Base-by-base conservation (phyloP, 1,284 basidiomycete genomes). In the Schizophyllum amplum region DNA sequence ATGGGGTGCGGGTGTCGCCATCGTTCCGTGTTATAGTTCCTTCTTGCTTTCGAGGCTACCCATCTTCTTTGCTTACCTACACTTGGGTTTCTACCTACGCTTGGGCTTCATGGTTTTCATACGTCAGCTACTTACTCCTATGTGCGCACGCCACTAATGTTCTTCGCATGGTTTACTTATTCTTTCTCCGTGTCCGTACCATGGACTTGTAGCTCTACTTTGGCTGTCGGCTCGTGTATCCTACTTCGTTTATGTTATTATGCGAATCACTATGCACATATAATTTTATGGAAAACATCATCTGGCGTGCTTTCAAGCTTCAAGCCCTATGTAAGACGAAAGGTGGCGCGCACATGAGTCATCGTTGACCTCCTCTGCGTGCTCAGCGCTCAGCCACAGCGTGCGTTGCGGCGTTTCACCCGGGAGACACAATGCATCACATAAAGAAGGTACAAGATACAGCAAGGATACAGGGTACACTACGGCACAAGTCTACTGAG, bases 401-500 rank as follows among this genome's bases (percentile, higher is more conserved):
- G n/a, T n/a, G n/a, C n/a, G n/a, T n/a, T n/a, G n/a, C n/a, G n/a
- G n/a, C n/a, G n/a, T n/a, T n/a, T n/a, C n/a, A n/a, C n/a, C n/a
- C n/a, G n/a, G n/a, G n/a, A n/a, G n/a, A n/a, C n/a, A n/a, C n/a
- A n/a, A n/a, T n/a, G n/a, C n/a, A n/a, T n/a, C n/a, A n/a, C n/a
- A n/a, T n/a, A n/a, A n/a, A n/a, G n/a, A n/a, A n/a, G n/a, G n/a
- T n/a, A n/a, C n/a, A n/a, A n/a, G n/a, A n/a, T n/a, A n/a, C n/a
- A n/a, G n/a, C n/a, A n/a, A n/a, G n/a, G n/a, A n/a, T n/a, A n/a
- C n/a, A n/a, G n/a, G n/a, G n/a, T n/a, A n/a, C n/a, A n/a, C n/a
- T n/a, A n/a, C n/a, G n/a, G n/a, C 53, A 22, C 13, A 24, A 23
- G 54, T 27, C n/a, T 53, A 47, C 52, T 33, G 54, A n/a, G n/a